phyloP scores from a whole-genome alignment of 331 rosid genomes.

The Saraca asoca region DNA sequence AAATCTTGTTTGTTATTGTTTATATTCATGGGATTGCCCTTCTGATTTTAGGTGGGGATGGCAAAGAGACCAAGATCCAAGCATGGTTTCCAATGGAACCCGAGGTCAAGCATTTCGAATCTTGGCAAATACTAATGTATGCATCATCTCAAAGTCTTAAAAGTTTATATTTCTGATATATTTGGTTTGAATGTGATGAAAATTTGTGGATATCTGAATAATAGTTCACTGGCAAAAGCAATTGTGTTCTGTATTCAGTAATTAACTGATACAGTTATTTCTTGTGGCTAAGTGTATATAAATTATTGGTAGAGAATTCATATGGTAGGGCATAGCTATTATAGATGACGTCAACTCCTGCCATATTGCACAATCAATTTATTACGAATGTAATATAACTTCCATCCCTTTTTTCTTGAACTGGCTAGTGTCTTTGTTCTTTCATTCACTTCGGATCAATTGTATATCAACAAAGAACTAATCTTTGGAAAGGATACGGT shows the following conservation, averaged over 20 bases:
- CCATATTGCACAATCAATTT: neutral
- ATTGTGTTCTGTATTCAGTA: neutral
- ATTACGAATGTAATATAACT: neutral
- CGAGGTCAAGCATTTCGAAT: constrained; percentile 65
- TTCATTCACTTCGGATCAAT: neutral
- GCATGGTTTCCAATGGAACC: constrained; percentile 50
- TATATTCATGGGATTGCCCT: constrained; percentile 30
- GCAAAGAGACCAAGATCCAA: constrained; percentile 55
- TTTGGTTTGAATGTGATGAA: constrained; percentile 46
- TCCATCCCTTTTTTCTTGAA: neutral
- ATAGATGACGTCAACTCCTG: neutral
- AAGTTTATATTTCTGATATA: constrained; percentile 42
- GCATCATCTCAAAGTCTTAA: constrained; percentile 48
- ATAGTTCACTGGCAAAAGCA: neutral
- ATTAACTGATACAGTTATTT: neutral
- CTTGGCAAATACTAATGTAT: constrained; percentile 75
- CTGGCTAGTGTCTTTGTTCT: neutral
- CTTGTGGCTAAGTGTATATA: constrained; percentile 13
- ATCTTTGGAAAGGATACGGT: constrained; percentile 1
- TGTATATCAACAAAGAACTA: constrained; percentile 14
- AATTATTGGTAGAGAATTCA: constrained; percentile 12
- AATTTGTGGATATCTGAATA: constrained; percentile 48
- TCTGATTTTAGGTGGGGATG: constrained; percentile 65
- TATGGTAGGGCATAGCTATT: neutral
- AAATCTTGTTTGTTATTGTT: constrained; percentile 25